phyloP scores from a whole-genome alignment of 441 rosid genomes.

The Breynia disticha region DNA sequence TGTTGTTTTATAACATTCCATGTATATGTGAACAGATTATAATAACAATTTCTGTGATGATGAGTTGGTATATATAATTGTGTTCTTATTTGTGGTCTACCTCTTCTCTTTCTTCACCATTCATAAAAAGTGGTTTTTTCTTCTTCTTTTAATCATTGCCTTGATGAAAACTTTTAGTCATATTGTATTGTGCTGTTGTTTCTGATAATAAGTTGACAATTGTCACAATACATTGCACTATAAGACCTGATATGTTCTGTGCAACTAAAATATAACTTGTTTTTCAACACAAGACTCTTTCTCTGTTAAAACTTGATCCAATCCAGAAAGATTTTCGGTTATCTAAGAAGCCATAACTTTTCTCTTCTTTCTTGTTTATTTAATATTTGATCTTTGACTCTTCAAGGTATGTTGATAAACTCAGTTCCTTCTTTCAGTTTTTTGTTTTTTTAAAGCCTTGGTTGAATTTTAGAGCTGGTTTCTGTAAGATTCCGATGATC shows the following conservation, averaged over 20 bases:
- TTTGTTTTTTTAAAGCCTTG: neutral
- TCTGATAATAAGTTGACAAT: conserved; percentile 15
- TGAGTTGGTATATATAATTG: conserved; percentile 21
- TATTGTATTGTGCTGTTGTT: conserved; percentile 12
- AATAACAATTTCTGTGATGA: conserved; percentile 9
- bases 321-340: too few species aligned
- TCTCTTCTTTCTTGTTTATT: too few species aligned
- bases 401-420: too few species aligned
- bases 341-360: too few species aligned
- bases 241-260: conserved; percentile 2
- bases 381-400: too few species aligned
- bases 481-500: neutral
- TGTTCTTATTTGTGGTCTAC: conserved; percentile 21
- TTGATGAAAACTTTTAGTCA: conserved; percentile 7
- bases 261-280: conserved; percentile 1
- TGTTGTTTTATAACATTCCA: too few species aligned
- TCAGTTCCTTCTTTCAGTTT: too few species aligned
- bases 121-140: conserved; percentile 17
- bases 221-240: conserved; percentile 19
- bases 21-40: too few species aligned
- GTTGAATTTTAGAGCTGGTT: neutral
- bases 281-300: neutral
- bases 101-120: conserved; percentile 14
- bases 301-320: too few species aligned
- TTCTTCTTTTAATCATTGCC: conserved; percentile 16